Conservation (phyloP, 768 basidiomycete species). For the Lactifluus pinguis region DNA sequence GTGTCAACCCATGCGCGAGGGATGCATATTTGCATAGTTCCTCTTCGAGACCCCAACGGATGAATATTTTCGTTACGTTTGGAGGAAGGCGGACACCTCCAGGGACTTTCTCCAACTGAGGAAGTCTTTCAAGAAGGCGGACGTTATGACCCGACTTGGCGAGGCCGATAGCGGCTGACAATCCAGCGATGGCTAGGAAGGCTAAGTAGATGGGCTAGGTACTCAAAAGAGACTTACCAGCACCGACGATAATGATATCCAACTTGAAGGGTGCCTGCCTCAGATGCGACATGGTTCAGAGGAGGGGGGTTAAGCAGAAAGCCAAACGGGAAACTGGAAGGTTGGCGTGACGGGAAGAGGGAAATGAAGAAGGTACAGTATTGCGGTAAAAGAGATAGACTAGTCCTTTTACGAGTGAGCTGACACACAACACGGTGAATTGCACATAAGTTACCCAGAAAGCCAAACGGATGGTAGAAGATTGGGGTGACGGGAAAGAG, state of each 20-base stretch:
- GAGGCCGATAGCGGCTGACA: slow-evolving; percentile 15
- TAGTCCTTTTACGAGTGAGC: background rate
- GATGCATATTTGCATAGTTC: slow-evolving; percentile 6
- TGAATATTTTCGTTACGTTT: slow-evolving; percentile 18
- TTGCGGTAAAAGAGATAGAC: background rate
- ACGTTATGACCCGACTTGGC: slow-evolving; percentile 17
- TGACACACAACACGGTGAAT: background rate
- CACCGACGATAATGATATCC: slow-evolving; percentile 18
- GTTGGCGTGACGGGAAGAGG: background rate
- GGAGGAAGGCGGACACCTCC: slow-evolving; percentile 14
- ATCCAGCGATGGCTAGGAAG: slow-evolving; percentile 12
- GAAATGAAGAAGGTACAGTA: background rate
- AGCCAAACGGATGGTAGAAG: background rate
- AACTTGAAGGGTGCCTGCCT: slow-evolving; percentile 6
- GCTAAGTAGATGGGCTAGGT: background rate
- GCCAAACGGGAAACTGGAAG: background rate
- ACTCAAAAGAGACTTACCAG: slow-evolving; percentile 1
- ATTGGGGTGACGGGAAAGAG: background rate
- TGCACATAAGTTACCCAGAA: background rate
- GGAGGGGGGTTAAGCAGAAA: background rate
- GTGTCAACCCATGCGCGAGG: background rate
- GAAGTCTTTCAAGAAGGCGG: slow-evolving; percentile 14
- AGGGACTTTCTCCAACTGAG: background rate
- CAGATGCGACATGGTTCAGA: background rate
- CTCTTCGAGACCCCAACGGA: slow-evolving; percentile 16